Conservation (phyloP, 148 eudicot genomes). For the Nepenthes mirabilis region DNA sequence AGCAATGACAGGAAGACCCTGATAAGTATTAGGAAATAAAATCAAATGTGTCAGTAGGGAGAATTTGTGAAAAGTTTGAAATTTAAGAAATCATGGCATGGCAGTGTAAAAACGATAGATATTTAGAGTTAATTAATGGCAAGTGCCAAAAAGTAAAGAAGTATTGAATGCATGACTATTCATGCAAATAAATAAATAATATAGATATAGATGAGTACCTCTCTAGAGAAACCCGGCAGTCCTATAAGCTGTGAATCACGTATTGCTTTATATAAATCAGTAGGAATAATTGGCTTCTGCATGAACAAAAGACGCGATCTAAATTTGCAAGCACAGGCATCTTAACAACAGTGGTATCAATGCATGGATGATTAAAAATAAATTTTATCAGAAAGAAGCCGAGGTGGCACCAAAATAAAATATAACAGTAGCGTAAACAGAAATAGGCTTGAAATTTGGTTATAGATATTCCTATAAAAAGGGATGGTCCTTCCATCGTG, state of each 20-base stretch:
- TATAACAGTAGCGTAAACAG: no score
- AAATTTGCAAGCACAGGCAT: not conserved
- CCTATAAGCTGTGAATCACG: conserved; percentile 92
- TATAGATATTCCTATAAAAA: no score
- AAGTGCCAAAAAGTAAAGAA: not conserved
- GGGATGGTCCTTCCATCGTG: no score
- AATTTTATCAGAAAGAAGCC: no score
- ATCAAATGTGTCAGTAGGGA: not conserved
- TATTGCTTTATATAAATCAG: conserved; percentile 60
- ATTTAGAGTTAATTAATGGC: not conserved
- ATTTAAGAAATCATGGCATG: not conserved
- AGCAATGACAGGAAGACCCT: conserved; percentile 93
- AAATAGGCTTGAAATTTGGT: no score
- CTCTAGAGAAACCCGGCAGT: conserved; percentile 76
- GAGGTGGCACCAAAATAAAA: no score
- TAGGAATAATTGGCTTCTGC: conserved; percentile 90
- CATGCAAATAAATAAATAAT: no score
- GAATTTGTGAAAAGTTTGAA: no score
- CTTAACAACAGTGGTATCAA: no score
- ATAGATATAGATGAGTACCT: conserved; percentile 26
- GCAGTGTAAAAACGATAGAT: not conserved
- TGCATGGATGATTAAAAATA: no score
- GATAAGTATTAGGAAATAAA: conserved; percentile 2
- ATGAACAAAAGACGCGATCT: not conserved
- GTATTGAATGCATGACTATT: not conserved